Percentiles rank a stretch among this genome's conserved stretches.
Conservation (phyloP, 108 stramenopile species). For the Stephanodiscus triporus region DNA sequence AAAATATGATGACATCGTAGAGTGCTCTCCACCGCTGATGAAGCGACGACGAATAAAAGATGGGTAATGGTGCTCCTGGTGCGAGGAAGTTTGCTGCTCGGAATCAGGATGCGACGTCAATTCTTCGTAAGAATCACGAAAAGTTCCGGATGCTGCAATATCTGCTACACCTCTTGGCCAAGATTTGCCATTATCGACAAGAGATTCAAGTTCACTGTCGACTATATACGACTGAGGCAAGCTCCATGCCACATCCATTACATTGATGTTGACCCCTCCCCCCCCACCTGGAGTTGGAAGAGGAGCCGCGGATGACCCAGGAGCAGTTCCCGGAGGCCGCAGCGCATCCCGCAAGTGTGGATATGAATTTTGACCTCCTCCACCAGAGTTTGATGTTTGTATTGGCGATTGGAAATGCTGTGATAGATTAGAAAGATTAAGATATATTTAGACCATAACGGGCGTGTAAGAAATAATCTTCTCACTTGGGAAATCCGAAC, state of each 20-base stretch:
- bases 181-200: conserved; percentile 10
- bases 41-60: conserved; percentile 35
- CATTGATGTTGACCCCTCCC: conserved; percentile 57
- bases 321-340: conserved; percentile 18
- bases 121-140: conserved; percentile 14
- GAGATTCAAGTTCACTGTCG: conserved; percentile 18
- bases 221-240: conserved; percentile 47
- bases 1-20: conserved; percentile 2
- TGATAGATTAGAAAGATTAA: neutral
- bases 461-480: conserved; percentile 11
- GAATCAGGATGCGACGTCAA: conserved; percentile 13
- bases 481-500: conserved; percentile 66
- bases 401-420: conserved; percentile 57
- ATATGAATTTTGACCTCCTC: conserved; percentile 22
- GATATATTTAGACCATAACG: neutral
- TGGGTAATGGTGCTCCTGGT: conserved; percentile 34
- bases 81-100: conserved; percentile 17
- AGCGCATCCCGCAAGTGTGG: conserved; percentile 43
- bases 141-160: conserved; percentile 4
- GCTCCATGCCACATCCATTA: conserved; percentile 87
- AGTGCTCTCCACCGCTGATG: neutral
- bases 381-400: conserved; percentile 21
- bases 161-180: conserved; percentile 4
- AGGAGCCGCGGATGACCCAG: conserved; percentile 6
- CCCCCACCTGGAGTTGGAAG: conserved; percentile 43